Evolutionary conservation across 176 grass and related monocot genomes (phyloP), one percentile per base, ranked within the genome.

Genomic region (Musa acuminata): DNA sequence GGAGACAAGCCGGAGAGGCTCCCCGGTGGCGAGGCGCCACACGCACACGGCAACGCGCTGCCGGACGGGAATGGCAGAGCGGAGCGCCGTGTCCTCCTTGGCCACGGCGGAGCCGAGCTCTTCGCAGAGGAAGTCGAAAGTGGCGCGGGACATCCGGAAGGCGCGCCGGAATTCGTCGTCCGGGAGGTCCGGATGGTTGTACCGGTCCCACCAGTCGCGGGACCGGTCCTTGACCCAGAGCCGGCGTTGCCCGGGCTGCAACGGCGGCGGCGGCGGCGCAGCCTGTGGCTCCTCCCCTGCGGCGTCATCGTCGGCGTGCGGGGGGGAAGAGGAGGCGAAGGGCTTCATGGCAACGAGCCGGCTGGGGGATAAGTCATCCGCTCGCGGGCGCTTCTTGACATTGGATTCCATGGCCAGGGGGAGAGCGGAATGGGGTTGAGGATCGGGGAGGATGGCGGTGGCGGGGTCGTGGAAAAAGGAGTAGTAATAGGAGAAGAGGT

Each of bases 131-230:
- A 23, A 50, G 35, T 81, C 86, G 73, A 96, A 96, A 11, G 92
- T 96, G n/a, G 67, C 74, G 1, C 71, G 80, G 13, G 82, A 86
- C 92, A 96, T 96, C 19, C 84, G 82, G 85, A 96, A 96, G 8
- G 80, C 81, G 23, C 80, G 82, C 51, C 81, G 87, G 88, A 96
- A 96, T 64, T 89, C 92, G 0, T 7, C 74, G 9, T 87, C 92
- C 27, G 92, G 84, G 55, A 84, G 83, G 13, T 80, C 74, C 25
- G 84, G 77, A 67, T 77, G 79, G 84, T 73, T 91, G 73, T 76
- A 86, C 66, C 26, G 20, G 77, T 89, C 82, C 92, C 92, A 96
- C 92, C 92, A 96, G 65, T 81, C 82, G 17, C 49, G 24, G 57
- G 83, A 81, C 8, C 84, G 68, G 60, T 87, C 83, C 82, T 83